phyloP scores from a whole-genome alignment of 2,329 filamentous ascomycete genomes.

The Fusarium circinatum region DNA sequence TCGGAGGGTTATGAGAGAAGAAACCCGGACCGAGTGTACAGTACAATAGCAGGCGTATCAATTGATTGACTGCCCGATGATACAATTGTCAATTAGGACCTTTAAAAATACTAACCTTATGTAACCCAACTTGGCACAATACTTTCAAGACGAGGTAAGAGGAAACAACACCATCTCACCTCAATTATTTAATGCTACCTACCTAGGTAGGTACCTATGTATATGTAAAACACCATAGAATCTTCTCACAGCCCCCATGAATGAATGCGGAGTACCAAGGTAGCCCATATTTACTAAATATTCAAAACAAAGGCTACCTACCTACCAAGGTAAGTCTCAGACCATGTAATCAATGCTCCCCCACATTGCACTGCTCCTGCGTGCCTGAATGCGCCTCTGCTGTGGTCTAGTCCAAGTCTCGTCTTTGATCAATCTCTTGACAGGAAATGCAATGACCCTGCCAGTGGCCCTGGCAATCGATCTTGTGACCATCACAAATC shows the following conservation, averaged over 20 bases:
- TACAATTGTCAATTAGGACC: not conserved
- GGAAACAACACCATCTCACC: constrained; percentile 18
- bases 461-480: constrained; percentile 36
- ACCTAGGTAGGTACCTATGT: not conserved
- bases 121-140: not conserved
- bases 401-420: constrained; percentile 24
- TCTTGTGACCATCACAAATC: constrained; percentile 44
- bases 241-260: not conserved
- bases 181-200: not conserved
- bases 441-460: constrained; percentile 16
- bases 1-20: constrained; percentile 9
- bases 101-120: not conserved
- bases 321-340: not conserved
- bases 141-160: constrained; percentile 21
- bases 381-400: constrained; percentile 26
- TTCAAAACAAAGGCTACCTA: not conserved
- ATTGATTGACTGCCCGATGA: not conserved
- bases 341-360: constrained; percentile 17
- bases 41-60: not conserved
- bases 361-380: constrained; percentile 25
- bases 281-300: not conserved
- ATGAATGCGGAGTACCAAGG: not conserved
- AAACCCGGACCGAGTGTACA: constrained; percentile 27
- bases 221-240: constrained; percentile 20
- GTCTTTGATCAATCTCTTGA: constrained; percentile 25